Percentiles rank a stretch among this genome's conserved stretches.
These are phyloP conservation scores for Penicillium nordicum DNA, from an alignment of 2,329 filamentous ascomycete genomes.

Conservation along the genomic window DNA sequence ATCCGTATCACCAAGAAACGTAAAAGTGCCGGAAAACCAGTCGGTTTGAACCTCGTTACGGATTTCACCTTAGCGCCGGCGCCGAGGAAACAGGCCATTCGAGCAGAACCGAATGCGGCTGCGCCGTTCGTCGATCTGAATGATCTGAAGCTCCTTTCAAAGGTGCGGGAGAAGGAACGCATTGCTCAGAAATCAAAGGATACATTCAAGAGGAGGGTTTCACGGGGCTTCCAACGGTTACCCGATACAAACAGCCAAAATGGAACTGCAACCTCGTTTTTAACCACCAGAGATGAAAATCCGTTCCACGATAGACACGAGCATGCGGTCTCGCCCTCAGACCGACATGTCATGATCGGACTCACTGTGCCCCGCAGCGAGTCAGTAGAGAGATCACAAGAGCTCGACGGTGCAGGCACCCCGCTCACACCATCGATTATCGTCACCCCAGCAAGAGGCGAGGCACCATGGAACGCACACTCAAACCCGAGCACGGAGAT, in stretches of 20 bases:
- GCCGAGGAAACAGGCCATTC: constrained; percentile 1
- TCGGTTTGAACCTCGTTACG: constrained; percentile 44
- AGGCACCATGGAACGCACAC: constrained; percentile 32
- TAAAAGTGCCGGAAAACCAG: constrained; percentile 29
- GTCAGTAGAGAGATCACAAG: constrained; percentile 23
- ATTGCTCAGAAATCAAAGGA: constrained; percentile 22
- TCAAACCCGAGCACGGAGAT: constrained; percentile 24
- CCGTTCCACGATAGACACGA: constrained; percentile 26
- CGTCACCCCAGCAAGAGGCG: constrained; percentile 45
- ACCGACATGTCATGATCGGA: constrained; percentile 47
- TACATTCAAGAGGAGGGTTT: constrained; percentile 21
- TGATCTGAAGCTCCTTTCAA: constrained; percentile 37
- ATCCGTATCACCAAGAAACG: constrained; percentile 19
- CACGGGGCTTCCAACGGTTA: constrained; percentile 21
- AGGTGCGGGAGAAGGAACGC: constrained; percentile 33
- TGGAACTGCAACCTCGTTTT: constrained; percentile 13
- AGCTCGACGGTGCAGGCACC: constrained; percentile 31
- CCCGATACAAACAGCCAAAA: constrained; percentile 10
- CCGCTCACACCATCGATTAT: constrained; percentile 46
- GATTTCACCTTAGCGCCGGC: constrained; percentile 32
- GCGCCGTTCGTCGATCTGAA: constrained; percentile 37
- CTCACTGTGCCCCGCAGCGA: constrained; percentile 40
- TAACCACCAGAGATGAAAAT: constrained; percentile 14
- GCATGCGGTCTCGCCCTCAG: constrained; percentile 43
- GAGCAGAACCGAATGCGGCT: constrained; percentile 7